Base-by-base conservation (phyloP, 108 stramenopile species). In the Thalassiosira profunda region DNA sequence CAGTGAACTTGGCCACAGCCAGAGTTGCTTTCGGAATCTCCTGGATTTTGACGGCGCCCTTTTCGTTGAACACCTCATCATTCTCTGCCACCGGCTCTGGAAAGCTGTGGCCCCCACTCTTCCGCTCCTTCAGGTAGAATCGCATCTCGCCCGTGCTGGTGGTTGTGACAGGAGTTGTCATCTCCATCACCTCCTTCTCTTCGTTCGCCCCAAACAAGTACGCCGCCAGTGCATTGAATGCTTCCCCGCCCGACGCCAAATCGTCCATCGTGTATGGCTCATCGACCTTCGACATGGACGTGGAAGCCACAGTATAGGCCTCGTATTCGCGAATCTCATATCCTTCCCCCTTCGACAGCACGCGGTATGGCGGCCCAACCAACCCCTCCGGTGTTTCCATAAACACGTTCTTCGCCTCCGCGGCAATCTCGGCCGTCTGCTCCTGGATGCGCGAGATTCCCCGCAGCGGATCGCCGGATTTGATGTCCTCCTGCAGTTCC, bases 161-260 rank as follows among this genome's bases (percentile, higher is more conserved):
- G 12, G 89, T 90, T 34, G 89, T 87, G 10, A 98, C 96, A 1
- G 97, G 97, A 11, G 93, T 96, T 11, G 97, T 97, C 96, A 97
- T 96, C n/a, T 86, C 87, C 91, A 98, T 92, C 24, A 75, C 60
- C 35, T 79, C 75, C 26, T 84, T 80, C 46, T 86, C 87, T 12
- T 82, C 73, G 65, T 98, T 98, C 24, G 81, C 93, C 6, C 97
- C 97, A 65, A 98, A 97, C 37, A 98, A 45, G 63, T 97, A 98
- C 37, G 91, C 90, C 10, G 96, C 97, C 15, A 98, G 66, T 6
- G 92, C 78, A 57, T 97, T 96, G 80, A 96, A 98, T 48, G 85
- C 87, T 35, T 56, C 84, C 60, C 88, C 91, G 28, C 82, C 71
- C 11, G 67, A 58, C 4, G 85, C 82, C 41, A 84, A 44, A 38